phyloP scores from a whole-genome alignment of 495 filamentous ascomycete species.

The Aspergillus carlsbadensis region DNA sequence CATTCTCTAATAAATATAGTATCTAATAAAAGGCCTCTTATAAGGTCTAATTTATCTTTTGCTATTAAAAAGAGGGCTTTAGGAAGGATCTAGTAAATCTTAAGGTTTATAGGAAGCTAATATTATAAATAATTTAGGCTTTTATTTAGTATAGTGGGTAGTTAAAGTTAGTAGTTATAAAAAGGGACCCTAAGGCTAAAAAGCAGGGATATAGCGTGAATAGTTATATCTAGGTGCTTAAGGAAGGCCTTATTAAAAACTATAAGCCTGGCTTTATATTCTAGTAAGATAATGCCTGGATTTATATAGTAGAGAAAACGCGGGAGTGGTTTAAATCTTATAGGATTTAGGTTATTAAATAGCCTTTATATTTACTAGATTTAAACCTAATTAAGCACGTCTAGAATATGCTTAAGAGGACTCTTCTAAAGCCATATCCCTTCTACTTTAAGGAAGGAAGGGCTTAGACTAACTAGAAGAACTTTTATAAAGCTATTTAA shows the following conservation, averaged over 20 bases:
- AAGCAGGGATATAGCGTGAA: background rate
- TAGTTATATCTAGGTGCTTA: background rate
- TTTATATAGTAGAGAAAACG: background rate
- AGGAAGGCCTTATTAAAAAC: background rate
- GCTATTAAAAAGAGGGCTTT: background rate
- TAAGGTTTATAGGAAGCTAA: background rate
- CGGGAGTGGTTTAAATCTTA: background rate
- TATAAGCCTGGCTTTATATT: background rate
- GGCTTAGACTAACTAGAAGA: too few species aligned
- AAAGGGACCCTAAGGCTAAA: background rate
- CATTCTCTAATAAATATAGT: background rate
- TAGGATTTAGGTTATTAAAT: background rate
- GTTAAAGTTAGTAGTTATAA: background rate
- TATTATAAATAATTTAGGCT: background rate
- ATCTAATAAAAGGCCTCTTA: background rate
- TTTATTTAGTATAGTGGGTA: background rate
- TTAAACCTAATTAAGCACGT: slow-evolving; percentile 8
- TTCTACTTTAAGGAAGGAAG: too few species aligned
- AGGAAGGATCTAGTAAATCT: background rate
- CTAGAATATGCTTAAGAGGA: too few species aligned
- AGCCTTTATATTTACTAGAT: slow-evolving; percentile 1
- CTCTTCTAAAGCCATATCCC: too few species aligned
- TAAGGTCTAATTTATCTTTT: background rate
- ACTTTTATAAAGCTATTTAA: too few species aligned
- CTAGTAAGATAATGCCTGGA: background rate